These are phyloP conservation scores for Saturnispora quitensis DNA, from an alignment of 805 yeast species.

Conservation along the genomic window DNA sequence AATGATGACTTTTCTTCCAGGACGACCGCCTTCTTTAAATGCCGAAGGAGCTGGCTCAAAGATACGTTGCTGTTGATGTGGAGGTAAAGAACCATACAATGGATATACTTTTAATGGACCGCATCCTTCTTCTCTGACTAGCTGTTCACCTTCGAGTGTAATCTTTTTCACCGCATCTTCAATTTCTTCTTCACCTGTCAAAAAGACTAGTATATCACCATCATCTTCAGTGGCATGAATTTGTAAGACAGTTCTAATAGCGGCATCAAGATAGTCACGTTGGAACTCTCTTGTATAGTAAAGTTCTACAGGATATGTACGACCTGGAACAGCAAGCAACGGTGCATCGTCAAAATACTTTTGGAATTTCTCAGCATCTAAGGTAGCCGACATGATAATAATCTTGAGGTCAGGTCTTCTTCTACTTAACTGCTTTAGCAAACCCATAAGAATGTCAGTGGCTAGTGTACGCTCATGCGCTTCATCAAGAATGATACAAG, in stretches of 20 bases:
- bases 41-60: slow-evolving; percentile 85
- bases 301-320: slow-evolving; percentile 95
- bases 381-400: slow-evolving; percentile 95
- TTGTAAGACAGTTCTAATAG: slow-evolving; percentile 89
- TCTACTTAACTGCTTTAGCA: slow-evolving; percentile 68
- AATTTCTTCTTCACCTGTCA: slow-evolving; percentile 96
- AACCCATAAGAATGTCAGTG: slow-evolving; percentile 94
- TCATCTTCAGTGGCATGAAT: slow-evolving; percentile 94
- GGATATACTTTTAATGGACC: slow-evolving; percentile 91
- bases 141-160: slow-evolving; percentile 78
- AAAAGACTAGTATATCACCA: slow-evolving; percentile 79
- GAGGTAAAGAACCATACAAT: slow-evolving; percentile 92
- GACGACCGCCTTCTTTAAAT: slow-evolving; percentile 63
- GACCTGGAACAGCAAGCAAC: slow-evolving; percentile 90
- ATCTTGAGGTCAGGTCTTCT: slow-evolving; percentile 85
- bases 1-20: slow-evolving; percentile 91
- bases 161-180: slow-evolving; percentile 93
- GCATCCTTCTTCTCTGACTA: slow-evolving; percentile 78
- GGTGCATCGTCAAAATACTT: slow-evolving; percentile 86
- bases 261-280: slow-evolving; percentile 89
- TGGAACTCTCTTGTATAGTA: slow-evolving; percentile 96
- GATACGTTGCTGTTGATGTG: slow-evolving; percentile 87
- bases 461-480: slow-evolving; percentile 97
- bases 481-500: slow-evolving; percentile 91
- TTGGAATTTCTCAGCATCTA: slow-evolving; percentile 84